Evolutionary conservation across 2,329 filamentous ascomycete genomes (phyloP).

Genomic region (Aspergillus clavatus): DNA sequence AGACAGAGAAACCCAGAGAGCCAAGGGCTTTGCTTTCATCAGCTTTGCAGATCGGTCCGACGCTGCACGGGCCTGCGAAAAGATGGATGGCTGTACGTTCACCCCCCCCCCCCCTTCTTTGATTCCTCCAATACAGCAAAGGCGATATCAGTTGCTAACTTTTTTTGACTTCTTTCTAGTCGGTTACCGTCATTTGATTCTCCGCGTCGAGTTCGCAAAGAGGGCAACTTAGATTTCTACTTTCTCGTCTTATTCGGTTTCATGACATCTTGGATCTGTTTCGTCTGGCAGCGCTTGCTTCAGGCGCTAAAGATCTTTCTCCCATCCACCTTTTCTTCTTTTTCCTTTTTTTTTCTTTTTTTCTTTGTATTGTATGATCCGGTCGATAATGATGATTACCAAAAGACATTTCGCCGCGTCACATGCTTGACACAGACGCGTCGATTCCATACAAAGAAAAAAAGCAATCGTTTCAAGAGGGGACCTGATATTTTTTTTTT

Average conservation of each 20-base stretch:
- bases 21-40: slow-evolving; percentile 99
- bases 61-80: slow-evolving; percentile 86
- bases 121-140: background rate
- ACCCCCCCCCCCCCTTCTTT: slow-evolving; percentile 1
- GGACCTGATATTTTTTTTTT: too few species aligned
- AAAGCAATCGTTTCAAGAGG: slow-evolving; percentile 25
- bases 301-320: slow-evolving; percentile 23
- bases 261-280: slow-evolving; percentile 30
- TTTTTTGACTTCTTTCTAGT: slow-evolving; percentile 28
- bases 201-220: slow-evolving; percentile 51
- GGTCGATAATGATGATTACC: slow-evolving; percentile 36
- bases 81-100: slow-evolving; percentile 85
- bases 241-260: slow-evolving; percentile 21
- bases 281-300: slow-evolving; percentile 29
- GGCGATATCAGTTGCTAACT: slow-evolving; percentile 21
- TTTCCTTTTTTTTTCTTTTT: slow-evolving; percentile 10
- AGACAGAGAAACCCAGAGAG: slow-evolving; percentile 90
- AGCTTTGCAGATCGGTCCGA: slow-evolving; percentile 88
- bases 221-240: slow-evolving; percentile 35
- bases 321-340: too few species aligned
- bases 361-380: slow-evolving; percentile 36
- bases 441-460: slow-evolving; percentile 17
- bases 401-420: slow-evolving; percentile 31
- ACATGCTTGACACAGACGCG: slow-evolving; percentile 21
- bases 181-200: slow-evolving; percentile 50